phyloP scores from a whole-genome alignment of 257 asterid species.

The Solanum lycopersicoides region DNA sequence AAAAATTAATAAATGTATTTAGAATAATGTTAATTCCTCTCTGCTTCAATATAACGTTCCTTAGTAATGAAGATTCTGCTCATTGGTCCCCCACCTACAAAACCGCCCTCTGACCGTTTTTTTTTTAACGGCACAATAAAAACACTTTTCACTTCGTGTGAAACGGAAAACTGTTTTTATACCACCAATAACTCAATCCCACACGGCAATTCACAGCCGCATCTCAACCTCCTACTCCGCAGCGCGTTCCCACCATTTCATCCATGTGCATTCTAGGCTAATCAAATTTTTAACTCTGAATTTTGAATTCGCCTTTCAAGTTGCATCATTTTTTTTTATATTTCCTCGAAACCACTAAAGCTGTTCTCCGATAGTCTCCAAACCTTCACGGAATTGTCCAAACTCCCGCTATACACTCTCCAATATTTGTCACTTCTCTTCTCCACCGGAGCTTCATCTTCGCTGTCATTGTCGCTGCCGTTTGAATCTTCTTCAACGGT shows the following conservation, averaged over 20 bases:
- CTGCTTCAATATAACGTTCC: not conserved
- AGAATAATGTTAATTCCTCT: not conserved
- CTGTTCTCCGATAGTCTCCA: conserved; percentile 1
- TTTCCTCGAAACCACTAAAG: not conserved
- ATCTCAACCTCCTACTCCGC: not conserved
- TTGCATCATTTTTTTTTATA: not conserved
- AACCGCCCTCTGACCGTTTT: not conserved
- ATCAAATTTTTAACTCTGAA: not conserved
- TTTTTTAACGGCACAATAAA: not conserved
- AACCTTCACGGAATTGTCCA: conserved; percentile 11
- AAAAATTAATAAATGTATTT: not conserved
- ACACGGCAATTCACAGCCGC: not conserved
- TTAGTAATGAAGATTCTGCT: not conserved
- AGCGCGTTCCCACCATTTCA: not conserved
- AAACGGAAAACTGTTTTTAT: not conserved
- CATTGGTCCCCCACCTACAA: not conserved
- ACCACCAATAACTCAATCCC: not conserved
- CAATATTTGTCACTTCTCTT: not conserved
- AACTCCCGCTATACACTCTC: conserved; percentile 12
- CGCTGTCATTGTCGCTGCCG: not conserved
- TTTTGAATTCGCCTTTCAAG: not conserved
- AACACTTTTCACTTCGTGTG: not conserved
- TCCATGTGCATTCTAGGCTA: not conserved
- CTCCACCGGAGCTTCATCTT: not conserved
- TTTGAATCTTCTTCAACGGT: conserved; percentile 37